Conservation (phyloP, 2,329 filamentous ascomycete genomes). For the Paracorniculantispora psalliotae region DNA sequence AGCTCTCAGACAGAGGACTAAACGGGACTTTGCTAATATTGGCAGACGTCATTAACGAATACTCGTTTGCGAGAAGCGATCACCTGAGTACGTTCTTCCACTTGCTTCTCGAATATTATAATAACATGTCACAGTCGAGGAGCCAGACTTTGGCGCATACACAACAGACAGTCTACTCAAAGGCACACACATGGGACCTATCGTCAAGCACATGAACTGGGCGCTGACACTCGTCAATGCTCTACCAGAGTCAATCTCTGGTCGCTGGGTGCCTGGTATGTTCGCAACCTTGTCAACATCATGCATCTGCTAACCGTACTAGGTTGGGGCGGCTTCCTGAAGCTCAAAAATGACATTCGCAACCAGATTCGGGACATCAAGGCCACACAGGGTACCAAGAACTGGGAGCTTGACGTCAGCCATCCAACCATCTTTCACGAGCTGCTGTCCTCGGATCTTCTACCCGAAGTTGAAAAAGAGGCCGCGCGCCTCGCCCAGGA, state of each 20-base stretch:
- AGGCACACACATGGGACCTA: conserved; percentile 33
- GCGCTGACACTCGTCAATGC: conserved; percentile 30
- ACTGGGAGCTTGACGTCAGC: conserved; percentile 29
- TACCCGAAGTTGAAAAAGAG: conserved; percentile 31
- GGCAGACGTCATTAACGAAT: conserved; percentile 36
- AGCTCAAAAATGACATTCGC: conserved; percentile 34
- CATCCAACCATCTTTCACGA: conserved; percentile 34
- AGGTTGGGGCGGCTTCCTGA: conserved; percentile 34
- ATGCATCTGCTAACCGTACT: conserved; percentile 19
- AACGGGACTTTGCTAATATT: background rate
- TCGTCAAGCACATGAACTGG: conserved; percentile 33
- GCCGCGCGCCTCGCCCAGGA: conserved; percentile 32
- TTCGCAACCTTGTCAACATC: conserved; percentile 6
- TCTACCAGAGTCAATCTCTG: conserved; percentile 31
- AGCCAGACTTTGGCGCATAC: conserved; percentile 29
- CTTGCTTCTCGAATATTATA: background rate
- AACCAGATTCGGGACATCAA: conserved; percentile 32
- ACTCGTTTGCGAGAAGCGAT: conserved; percentile 32
- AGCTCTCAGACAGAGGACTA: background rate
- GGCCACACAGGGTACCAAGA: conserved; percentile 27
- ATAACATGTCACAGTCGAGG: conserved; percentile 24
- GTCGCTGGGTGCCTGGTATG: conserved; percentile 29
- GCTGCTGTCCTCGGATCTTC: conserved; percentile 26
- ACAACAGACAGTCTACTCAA: conserved; percentile 32
- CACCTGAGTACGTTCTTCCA: conserved; percentile 23